Percentiles rank a stretch among this genome's conserved stretches.
Conservation (phyloP, 768 basidiomycete genomes). For the Mycena sanguinolenta region DNA sequence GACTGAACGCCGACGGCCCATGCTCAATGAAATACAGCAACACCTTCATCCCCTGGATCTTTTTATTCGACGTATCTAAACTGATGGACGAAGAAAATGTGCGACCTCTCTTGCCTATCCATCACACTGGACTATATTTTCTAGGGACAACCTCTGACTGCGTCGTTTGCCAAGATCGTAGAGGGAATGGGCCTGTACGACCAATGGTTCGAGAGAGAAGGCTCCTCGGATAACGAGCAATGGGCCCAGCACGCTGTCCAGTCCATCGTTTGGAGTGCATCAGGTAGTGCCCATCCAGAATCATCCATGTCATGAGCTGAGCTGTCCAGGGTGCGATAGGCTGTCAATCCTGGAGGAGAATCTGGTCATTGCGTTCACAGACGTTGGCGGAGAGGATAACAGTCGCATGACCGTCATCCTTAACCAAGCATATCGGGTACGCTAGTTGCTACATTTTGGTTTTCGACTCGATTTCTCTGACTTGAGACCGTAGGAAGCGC, state of each 20-base stretch:
- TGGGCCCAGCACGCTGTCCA: slow-evolving; percentile 83
- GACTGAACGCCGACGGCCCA: slow-evolving; percentile 59
- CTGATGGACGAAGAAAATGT: slow-evolving; percentile 78
- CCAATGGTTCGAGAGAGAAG: slow-evolving; percentile 74
- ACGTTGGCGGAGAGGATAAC: slow-evolving; percentile 68
- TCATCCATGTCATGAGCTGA: not conserved
- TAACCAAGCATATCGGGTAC: slow-evolving; percentile 79
- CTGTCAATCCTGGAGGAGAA: slow-evolving; percentile 78
- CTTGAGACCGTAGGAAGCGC: slow-evolving; percentile 62
- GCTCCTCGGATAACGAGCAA: slow-evolving; percentile 69
- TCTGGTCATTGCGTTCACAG: slow-evolving; percentile 76
- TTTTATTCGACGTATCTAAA: slow-evolving; percentile 81
- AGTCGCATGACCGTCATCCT: slow-evolving; percentile 71
- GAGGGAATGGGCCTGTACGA: slow-evolving; percentile 80
- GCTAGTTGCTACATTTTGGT: slow-evolving; percentile 20
- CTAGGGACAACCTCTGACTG: slow-evolving; percentile 79
- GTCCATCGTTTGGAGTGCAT: slow-evolving; percentile 77
- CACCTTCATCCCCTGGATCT: slow-evolving; percentile 83
- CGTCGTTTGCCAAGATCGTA: slow-evolving; percentile 76
- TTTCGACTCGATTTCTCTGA: not conserved
- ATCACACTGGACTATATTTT: slow-evolving; percentile 3
- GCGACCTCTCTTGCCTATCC: slow-evolving; percentile 34
- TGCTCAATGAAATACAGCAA: slow-evolving; percentile 80
- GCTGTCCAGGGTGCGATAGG: slow-evolving; percentile 69
- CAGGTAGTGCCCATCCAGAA: slow-evolving; percentile 60